A percentile compares a stretch with the other conserved stretches of the same genome.
Evolutionary conservation across 441 rosid species (phyloP).

Genomic region (Bruguiera hainesii): DNA sequence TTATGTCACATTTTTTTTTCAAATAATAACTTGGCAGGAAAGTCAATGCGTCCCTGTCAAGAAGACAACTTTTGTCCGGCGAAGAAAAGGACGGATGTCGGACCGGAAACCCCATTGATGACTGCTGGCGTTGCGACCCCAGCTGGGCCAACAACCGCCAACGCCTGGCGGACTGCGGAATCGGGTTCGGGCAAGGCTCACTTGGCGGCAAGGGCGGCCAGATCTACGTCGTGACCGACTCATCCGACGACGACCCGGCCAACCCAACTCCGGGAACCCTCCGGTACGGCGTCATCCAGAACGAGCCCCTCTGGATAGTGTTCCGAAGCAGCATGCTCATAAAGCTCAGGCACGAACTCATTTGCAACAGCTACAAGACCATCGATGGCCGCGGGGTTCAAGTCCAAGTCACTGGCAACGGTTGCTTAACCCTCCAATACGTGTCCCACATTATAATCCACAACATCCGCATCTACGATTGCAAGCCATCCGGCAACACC

Average conservation of each 20-base stretch:
- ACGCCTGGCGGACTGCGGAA: conserved; percentile 69
- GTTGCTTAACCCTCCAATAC: conserved; percentile 73
- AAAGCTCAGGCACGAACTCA: conserved; percentile 69
- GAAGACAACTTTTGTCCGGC: conserved; percentile 43
- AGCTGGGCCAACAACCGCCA: conserved; percentile 78
- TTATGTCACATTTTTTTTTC: not conserved
- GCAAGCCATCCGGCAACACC: conserved; percentile 74
- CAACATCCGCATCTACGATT: conserved; percentile 69
- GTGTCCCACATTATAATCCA: conserved; percentile 77
- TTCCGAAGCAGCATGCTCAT: conserved; percentile 68
- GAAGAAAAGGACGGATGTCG: conserved; percentile 45
- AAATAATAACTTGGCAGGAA: conserved; percentile 36
- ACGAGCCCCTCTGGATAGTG: conserved; percentile 80
- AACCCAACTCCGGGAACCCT: conserved; percentile 86
- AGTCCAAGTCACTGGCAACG: conserved; percentile 65
- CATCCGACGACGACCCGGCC: conserved; percentile 63
- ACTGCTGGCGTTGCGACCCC: conserved; percentile 86
- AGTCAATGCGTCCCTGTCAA: conserved; percentile 57
- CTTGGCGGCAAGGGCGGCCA: conserved; percentile 75
- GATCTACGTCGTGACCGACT: conserved; percentile 84
- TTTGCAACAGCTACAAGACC: conserved; percentile 76
- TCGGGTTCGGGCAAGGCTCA: conserved; percentile 73
- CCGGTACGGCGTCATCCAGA: conserved; percentile 76
- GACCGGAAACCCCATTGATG: conserved; percentile 92
- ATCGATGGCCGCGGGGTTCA: conserved; percentile 77